phyloP scores from a whole-genome alignment of 176 grass and related monocot genomes.

The Triticum timopheevii region DNA sequence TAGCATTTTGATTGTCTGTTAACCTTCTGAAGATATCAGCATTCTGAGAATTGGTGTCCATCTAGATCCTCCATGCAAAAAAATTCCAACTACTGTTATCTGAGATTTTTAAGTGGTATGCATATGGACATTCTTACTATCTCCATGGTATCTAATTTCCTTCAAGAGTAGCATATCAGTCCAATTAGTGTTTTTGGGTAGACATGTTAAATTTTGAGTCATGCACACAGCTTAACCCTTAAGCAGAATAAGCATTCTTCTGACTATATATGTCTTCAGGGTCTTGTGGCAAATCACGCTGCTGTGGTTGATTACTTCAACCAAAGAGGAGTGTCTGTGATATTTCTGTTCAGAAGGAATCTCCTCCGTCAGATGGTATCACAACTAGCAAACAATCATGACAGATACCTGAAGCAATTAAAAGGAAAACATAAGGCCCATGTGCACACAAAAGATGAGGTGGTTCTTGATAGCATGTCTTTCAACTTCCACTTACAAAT shows the following conservation, averaged over 20 bases:
- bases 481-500: background rate
- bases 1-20: constrained; percentile 5
- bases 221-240: constrained; percentile 6
- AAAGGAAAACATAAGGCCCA: constrained; percentile 93
- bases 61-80: background rate
- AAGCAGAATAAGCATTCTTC: background rate
- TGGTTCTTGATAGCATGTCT: constrained; percentile 9
- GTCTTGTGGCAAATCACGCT: constrained; percentile 61
- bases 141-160: background rate
- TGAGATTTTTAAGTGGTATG: background rate
- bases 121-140: background rate
- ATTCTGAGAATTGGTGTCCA: background rate
- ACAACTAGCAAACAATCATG: constrained; percentile 72
- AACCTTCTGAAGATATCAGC: background rate
- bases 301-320: constrained; percentile 69
- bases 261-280: constrained; percentile 49
- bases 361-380: constrained; percentile 78
- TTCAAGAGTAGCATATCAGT: background rate
- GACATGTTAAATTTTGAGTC: background rate
- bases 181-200: background rate
- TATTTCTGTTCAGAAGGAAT: constrained; percentile 93
- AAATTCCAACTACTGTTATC: background rate
- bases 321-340: constrained; percentile 57
- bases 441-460: constrained; percentile 73
- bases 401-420: constrained; percentile 76